Evolutionary conservation across 2,329 filamentous ascomycete species (phyloP).

Genomic region (Karstenula rhodostoma): DNA sequence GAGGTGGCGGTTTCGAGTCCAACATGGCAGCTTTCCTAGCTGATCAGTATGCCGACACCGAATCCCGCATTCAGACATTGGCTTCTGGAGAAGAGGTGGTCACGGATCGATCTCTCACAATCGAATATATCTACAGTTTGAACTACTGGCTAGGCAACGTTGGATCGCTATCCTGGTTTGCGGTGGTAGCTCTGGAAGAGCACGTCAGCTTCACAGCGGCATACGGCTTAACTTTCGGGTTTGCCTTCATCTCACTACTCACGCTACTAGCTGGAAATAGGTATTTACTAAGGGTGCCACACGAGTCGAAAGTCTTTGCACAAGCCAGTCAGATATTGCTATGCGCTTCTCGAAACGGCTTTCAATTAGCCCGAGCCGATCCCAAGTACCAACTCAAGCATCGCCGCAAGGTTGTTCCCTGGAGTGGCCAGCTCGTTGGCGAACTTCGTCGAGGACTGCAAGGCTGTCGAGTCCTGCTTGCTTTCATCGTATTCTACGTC

Average conservation of each 20-base stretch:
- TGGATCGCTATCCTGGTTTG: conserved; percentile 70
- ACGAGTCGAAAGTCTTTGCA: conserved; percentile 34
- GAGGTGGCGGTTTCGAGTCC: conserved; percentile 49
- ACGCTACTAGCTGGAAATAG: conserved; percentile 55
- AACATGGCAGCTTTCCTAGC: conserved; percentile 49
- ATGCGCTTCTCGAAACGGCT: conserved; percentile 38
- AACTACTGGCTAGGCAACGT: conserved; percentile 63
- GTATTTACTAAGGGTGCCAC: conserved; percentile 31
- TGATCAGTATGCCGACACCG: conserved; percentile 43
- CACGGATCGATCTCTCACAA: conserved; percentile 42
- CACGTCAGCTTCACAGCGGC: conserved; percentile 73
- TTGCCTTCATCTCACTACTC: conserved; percentile 69
- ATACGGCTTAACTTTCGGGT: conserved; percentile 67
- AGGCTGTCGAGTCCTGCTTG: conserved; percentile 43
- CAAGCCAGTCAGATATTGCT: conserved; percentile 35
- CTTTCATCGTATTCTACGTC: conserved; percentile 46
- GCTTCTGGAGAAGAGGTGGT: conserved; percentile 46
- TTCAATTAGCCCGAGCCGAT: conserved; percentile 34
- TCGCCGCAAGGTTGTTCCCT: conserved; percentile 31
- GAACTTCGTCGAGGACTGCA: conserved; percentile 40
- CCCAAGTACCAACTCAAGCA: conserved; percentile 37
- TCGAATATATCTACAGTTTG: conserved; percentile 51
- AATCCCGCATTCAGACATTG: conserved; percentile 28
- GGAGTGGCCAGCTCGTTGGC: conserved; percentile 35
- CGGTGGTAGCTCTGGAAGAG: conserved; percentile 73